These are phyloP conservation scores for Quercus mongolica DNA, from an alignment of 306 rosid species.

Conservation along the genomic window DNA sequence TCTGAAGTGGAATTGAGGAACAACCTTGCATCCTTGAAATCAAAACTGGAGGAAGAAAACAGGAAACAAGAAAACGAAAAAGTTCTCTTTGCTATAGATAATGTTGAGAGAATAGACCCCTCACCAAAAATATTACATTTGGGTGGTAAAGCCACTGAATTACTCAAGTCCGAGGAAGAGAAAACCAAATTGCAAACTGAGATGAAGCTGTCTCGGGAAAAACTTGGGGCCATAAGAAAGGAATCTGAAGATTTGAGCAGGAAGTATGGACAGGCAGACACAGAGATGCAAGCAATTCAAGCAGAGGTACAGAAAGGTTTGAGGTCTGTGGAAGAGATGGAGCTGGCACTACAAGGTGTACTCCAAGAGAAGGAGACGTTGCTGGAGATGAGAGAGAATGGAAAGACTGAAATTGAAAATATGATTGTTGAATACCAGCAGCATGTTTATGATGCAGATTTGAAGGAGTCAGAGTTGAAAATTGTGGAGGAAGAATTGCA, in stretches of 20 bases:
- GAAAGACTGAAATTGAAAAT: slow-evolving; percentile 31
- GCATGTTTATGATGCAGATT: slow-evolving; percentile 27
- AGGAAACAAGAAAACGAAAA: slow-evolving; percentile 65
- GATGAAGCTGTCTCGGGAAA: slow-evolving; percentile 31
- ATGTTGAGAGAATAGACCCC: slow-evolving; percentile 51
- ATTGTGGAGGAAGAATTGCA: slow-evolving; percentile 65
- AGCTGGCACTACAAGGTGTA: slow-evolving; percentile 27
- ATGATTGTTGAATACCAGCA: slow-evolving; percentile 39
- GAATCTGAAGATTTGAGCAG: slow-evolving; percentile 36
- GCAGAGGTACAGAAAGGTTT: slow-evolving; percentile 33
- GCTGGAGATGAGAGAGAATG: slow-evolving; percentile 32
- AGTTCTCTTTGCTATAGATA: slow-evolving; percentile 77
- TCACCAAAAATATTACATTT: slow-evolving; percentile 53
- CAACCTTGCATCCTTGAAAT: slow-evolving; percentile 44
- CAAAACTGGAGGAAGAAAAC: slow-evolving; percentile 78
- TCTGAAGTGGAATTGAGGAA: slow-evolving; percentile 50
- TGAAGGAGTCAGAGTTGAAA: slow-evolving; percentile 45
- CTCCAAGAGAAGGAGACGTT: slow-evolving; percentile 38
- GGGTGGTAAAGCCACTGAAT: slow-evolving; percentile 47
- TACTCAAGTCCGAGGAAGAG: slow-evolving; percentile 47
- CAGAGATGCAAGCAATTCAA: slow-evolving; percentile 24
- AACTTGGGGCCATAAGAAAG: slow-evolving; percentile 25
- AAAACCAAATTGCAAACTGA: slow-evolving; percentile 52
- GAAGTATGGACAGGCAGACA: slow-evolving; percentile 17
- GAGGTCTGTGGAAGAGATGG: slow-evolving; percentile 29